Evolutionary conservation across 75 land plant genomes (phyloP), one percentile per base, ranked within the genome.

Genomic region (Selaginella tamariscina): DNA sequence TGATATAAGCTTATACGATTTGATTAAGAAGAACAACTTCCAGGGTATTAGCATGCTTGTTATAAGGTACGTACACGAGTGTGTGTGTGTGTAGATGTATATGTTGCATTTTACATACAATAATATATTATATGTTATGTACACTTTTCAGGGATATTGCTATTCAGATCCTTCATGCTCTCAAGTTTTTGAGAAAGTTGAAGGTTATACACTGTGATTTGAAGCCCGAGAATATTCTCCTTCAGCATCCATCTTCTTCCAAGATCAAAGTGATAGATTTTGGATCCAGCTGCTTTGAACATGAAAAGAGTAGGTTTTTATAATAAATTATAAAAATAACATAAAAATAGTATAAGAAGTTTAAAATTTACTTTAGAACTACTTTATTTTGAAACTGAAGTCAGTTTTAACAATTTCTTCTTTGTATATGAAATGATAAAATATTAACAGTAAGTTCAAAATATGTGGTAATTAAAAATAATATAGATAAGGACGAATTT

Each of bases 221-320:
- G 71, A 77, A 77, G 75, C 79, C 79, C 24, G 79, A 77, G 67
- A 77, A 77, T 24, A 77, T 77, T 27, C 55, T 77, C 56, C 56
- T 77, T 28, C 78, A 76, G 27, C 78, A 76, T 30, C 70, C 74
- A 20, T 39, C 78, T 5, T 65, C 71, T 70, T 76, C 78, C 0
- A 72, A 72, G 54, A 71, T 76, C 54, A 76, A 76, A 72, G 78
- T 76, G 26, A 76, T 76, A 23, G 74, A 76, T 30, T 76, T 76
- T 56, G 78, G 78, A 33, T 76, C 78, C 23, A 76, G 78, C 27
- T 76, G 78, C 64, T 76, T 76, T 67, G 68, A 72, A 54, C 78
- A 76, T 67, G 78, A 76, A 71, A 76, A 55, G 66, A 72, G 78
- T 76, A 70, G 15, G 66, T 57, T 30, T 13, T 23, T 59, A 20